A percentile compares a stretch with the other conserved stretches of the same genome.
Evolutionary conservation across 306 rosid genomes (phyloP).

Genomic region (Lupinus albus): DNA sequence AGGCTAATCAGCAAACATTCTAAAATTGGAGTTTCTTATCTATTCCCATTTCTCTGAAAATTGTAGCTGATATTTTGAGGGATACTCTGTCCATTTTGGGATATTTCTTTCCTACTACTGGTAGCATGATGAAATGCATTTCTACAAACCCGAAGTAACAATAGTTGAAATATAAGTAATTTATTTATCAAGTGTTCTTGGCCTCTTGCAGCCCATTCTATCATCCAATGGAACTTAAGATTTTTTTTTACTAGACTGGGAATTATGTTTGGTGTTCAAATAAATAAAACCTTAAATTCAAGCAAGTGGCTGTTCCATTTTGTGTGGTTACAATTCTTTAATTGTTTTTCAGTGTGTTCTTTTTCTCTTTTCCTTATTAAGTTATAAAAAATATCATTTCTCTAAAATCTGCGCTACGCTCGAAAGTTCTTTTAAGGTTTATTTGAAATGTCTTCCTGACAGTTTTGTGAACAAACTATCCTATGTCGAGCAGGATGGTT

Average conservation of each 20-base stretch:
- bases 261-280: constrained; percentile 16
- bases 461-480: constrained; percentile 43
- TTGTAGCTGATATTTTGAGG: constrained; percentile 24
- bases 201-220: constrained; percentile 15
- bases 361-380: background rate
- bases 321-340: background rate
- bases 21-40: constrained; percentile 4
- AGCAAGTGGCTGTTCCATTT: background rate
- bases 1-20: constrained; percentile 5
- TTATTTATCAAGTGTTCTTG: background rate
- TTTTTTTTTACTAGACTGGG: background rate
- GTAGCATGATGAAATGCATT: constrained; percentile 12
- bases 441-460: background rate
- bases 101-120: constrained; percentile 22
- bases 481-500: constrained; percentile 46
- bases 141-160: background rate
- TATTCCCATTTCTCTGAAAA: constrained; percentile 19
- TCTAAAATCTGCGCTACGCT: background rate
- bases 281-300: constrained; percentile 23
- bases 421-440: background rate
- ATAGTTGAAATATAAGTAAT: constrained; percentile 7
- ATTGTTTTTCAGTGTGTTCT: constrained; percentile 10
- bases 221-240: constrained; percentile 6
- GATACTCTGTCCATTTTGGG: background rate
- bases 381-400: constrained; percentile 7